Conservation (phyloP, 768 basidiomycete species). For the Tricholoma sp. region DNA sequence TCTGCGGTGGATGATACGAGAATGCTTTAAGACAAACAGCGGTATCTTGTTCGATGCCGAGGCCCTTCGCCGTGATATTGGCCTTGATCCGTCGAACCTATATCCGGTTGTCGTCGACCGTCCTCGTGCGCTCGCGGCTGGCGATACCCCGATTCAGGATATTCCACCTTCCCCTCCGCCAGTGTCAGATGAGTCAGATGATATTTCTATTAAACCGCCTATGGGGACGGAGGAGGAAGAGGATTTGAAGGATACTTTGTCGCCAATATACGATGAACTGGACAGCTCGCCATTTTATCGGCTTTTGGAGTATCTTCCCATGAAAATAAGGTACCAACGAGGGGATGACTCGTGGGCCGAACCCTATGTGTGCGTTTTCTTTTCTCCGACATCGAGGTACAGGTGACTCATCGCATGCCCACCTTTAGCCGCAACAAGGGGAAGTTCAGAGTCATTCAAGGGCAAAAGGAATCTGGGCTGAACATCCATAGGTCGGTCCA, state of each 20-base stretch:
- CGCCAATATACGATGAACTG: constrained; percentile 59
- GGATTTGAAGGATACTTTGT: constrained; percentile 54
- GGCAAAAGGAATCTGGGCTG: constrained; percentile 33
- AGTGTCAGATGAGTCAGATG: no score
- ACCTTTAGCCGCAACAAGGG: constrained; percentile 28
- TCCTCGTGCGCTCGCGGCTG: constrained; percentile 28
- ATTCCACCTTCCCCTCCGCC: constrained; percentile 10
- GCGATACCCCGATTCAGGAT: constrained; percentile 18
- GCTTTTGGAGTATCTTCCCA: constrained; percentile 56
- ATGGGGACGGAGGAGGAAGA: constrained; percentile 52
- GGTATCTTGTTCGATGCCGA: constrained; percentile 58
- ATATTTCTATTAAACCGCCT: not conserved
- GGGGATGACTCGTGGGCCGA: constrained; percentile 30
- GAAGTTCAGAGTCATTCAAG: constrained; percentile 32
- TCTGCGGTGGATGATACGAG: constrained; percentile 56
- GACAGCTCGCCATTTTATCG: constrained; percentile 49
- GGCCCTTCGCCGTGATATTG: constrained; percentile 39
- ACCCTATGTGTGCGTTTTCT: constrained; percentile 20
- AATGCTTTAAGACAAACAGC: constrained; percentile 35
- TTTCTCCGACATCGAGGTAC: not conserved
- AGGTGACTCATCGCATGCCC: not conserved
- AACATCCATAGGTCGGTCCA: constrained; percentile 50
- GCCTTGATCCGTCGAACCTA: constrained; percentile 44
- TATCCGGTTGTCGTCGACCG: constrained; percentile 35
- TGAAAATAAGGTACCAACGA: constrained; percentile 34